Conservation (phyloP, 2,329 filamentous ascomycete genomes). For the Ilyonectria sp. region DNA sequence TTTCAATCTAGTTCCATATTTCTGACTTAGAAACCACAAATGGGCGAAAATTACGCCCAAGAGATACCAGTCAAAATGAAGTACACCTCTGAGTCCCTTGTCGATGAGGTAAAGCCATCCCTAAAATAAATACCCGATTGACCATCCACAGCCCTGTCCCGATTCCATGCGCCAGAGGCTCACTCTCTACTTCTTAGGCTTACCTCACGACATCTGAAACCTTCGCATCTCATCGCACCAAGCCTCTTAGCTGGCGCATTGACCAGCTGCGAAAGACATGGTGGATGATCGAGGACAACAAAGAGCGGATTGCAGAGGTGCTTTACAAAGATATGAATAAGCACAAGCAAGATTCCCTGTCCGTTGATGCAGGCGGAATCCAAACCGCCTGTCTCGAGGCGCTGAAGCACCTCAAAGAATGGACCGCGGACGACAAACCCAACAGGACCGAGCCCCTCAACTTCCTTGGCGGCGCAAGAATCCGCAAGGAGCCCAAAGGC, state of each 20-base stretch:
- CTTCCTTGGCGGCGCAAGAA: constrained; percentile 48
- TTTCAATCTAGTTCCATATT: background rate
- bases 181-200: background rate
- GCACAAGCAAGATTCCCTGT: constrained; percentile 51
- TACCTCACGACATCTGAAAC: constrained; percentile 15
- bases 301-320: constrained; percentile 50
- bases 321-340: constrained; percentile 54
- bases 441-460: constrained; percentile 49
- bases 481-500: constrained; percentile 61
- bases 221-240: constrained; percentile 48
- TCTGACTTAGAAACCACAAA: background rate
- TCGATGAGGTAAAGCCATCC: background rate
- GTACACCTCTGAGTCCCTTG: background rate
- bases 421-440: constrained; percentile 55
- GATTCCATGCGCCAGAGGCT: background rate
- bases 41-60: background rate
- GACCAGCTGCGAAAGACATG: constrained; percentile 59
- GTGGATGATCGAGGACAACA: constrained; percentile 59
- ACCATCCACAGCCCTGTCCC: background rate
- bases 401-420: constrained; percentile 57
- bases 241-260: constrained; percentile 56
- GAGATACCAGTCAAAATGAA: background rate
- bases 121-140: background rate
- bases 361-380: constrained; percentile 49
- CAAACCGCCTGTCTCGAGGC: constrained; percentile 55